Base-by-base conservation (phyloP, 108 stramenopile genomes). In the Nitzschia sp. region DNA sequence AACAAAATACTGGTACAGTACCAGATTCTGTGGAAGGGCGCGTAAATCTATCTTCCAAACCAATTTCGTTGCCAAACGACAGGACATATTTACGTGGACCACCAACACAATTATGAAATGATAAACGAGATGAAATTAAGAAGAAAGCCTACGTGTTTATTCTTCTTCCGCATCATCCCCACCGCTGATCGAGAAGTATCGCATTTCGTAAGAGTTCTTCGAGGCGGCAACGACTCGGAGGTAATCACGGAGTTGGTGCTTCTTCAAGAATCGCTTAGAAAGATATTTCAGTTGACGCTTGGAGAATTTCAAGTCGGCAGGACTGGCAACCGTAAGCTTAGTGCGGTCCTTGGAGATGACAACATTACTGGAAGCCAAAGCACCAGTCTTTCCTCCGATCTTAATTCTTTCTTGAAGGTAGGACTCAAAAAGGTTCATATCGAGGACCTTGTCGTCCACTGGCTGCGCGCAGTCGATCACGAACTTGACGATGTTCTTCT, bases 211-310 rank as follows among this genome's bases (percentile, higher is more conserved):
- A 22, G 95, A 94, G 77, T 91, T 90, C 87, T 97, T 98, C 72
- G 80, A 79, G n/a, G 89, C 78, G 45, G 97, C 97, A 63, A 99
- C 90, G 19, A 99, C 97, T 58, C 95, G 97, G 45, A 99, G 78
- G 83, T 96, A 99, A 90, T 98, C 97, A 52, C 96, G 93, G 59
- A 98, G 82, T 76, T 96, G 92, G 71, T 96, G 96, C 88, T 98
- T 98, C 93, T 97, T 98, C 76, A 99, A 91, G 95, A 97, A 98
- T 75, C 97, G 91, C 93, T 99, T 99, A 64, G 96, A 84, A 21
- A 99, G 82, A 84, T 98, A 99, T 80, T 99, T 99, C 44, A 99
- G 78, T 82, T 99, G 98, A 64, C 98, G 91, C 89, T 99, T 99
- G 62, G 93, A 91, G 76, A 98, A 92, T 44, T 82, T 80, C 21